Evolutionary conservation across 805 yeast species (phyloP).

Genomic region (Isabelozyma pseudorhagii): DNA sequence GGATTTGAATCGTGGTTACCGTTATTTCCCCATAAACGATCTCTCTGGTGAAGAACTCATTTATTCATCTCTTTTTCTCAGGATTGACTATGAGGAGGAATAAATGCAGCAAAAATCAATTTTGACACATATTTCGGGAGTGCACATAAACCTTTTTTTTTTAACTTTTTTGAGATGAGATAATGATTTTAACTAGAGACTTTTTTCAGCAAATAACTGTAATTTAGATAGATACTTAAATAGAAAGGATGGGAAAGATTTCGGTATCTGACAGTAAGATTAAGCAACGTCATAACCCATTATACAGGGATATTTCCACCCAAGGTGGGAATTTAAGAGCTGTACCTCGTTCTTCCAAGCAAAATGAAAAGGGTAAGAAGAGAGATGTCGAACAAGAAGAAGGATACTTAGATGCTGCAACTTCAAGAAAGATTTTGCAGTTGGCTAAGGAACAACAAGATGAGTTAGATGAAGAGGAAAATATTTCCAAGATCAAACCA

Average conservation of each 20-base stretch:
- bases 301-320: slow-evolving; percentile 73
- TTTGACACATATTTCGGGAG: neutral
- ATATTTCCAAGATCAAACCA: slow-evolving; percentile 14
- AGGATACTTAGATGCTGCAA: slow-evolving; percentile 70
- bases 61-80: slow-evolving; percentile 49
- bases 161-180: neutral
- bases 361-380: slow-evolving; percentile 27
- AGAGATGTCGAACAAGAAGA: slow-evolving; percentile 51
- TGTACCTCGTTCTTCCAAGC: slow-evolving; percentile 26
- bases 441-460: slow-evolving; percentile 92
- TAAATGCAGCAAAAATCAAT: neutral
- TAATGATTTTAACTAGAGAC: neutral
- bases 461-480: slow-evolving; percentile 65
- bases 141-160: neutral
- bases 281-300: slow-evolving; percentile 76
- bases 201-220: neutral
- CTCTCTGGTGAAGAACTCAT: slow-evolving; percentile 71
- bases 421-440: slow-evolving; percentile 82
- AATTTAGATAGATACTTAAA: neutral
- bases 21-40: slow-evolving; percentile 78
- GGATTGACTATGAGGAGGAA: slow-evolving; percentile 9
- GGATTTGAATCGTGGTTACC: slow-evolving; percentile 72
- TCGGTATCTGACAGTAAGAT: slow-evolving; percentile 47
- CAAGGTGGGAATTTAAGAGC: slow-evolving; percentile 67
- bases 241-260: slow-evolving; percentile 60